phyloP scores from a whole-genome alignment of 1,284 basidiomycete species.

The Sparassis latifolia region DNA sequence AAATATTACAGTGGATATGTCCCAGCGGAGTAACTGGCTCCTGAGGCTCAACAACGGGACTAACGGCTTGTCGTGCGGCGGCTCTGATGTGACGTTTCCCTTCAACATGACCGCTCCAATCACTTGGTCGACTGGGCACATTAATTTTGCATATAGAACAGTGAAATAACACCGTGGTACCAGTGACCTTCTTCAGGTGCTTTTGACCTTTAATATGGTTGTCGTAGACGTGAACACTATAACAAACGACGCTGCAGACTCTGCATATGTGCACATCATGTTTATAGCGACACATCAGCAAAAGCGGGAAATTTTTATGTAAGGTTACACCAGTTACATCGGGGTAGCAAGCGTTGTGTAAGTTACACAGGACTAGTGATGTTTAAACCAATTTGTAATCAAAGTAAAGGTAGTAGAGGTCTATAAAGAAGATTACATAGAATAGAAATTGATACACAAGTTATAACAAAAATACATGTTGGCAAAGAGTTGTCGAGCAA shows the following conservation, averaged over 20 bases:
- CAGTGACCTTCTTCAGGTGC: constrained; percentile 1
- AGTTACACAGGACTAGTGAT: too few species aligned
- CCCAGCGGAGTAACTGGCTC: constrained; percentile 1
- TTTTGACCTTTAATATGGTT: constrained; percentile 5
- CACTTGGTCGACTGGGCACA: not conserved
- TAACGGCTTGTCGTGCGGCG: not conserved
- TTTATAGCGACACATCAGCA: constrained; percentile 3
- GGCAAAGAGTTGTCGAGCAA: too few species aligned
- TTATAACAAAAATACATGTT: too few species aligned
- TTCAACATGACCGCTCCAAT: constrained; percentile 5
- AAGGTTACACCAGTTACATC: too few species aligned
- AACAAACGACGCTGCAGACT: constrained; percentile 12
- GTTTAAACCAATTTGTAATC: too few species aligned
- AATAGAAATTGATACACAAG: too few species aligned
- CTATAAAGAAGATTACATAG: too few species aligned
- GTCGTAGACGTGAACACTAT: constrained; percentile 4
- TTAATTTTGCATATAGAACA: constrained; percentile 6
- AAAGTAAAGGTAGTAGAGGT: too few species aligned
- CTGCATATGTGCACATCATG: constrained; percentile 14
- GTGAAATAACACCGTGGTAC: not conserved
- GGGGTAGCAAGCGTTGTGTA: too few species aligned
- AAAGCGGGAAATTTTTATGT: too few species aligned
- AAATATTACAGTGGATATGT: constrained; percentile 2
- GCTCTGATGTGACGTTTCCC: constrained; percentile 2
- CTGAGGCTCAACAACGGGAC: constrained; percentile 5